A percentile compares a stretch with the other conserved stretches of the same genome.
Conservation (phyloP, 2,329 filamentous ascomycete genomes). For the Talaromyces albobiverticillius region DNA sequence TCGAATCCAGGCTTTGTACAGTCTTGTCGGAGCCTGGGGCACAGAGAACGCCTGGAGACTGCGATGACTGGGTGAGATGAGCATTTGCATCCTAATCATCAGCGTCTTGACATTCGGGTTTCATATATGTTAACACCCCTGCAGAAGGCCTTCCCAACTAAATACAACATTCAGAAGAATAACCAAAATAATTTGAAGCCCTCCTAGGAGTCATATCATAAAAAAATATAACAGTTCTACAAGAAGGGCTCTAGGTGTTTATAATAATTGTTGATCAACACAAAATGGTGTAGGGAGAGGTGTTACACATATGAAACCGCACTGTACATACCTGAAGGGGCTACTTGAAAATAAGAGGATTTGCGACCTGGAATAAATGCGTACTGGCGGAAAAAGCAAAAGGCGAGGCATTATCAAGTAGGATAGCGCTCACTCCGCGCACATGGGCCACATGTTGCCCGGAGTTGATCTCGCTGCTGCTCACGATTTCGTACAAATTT, state of each 20-base stretch:
- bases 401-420: background rate
- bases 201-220: no score
- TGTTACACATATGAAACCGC: no score
- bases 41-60: background rate
- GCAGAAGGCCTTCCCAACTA: no score
- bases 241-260: no score
- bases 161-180: no score
- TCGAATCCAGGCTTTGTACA: background rate
- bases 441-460: slow-evolving; percentile 1
- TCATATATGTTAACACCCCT: no score
- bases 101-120: no score
- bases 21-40: background rate
- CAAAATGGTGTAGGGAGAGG: no score
- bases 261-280: no score
- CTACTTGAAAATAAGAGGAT: background rate
- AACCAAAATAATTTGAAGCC: no score
- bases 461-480: background rate
- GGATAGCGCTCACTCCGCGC: background rate
- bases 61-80: background rate
- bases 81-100: background rate
- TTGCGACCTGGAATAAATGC: background rate
- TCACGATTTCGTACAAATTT: background rate
- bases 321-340: background rate
- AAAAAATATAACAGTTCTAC: no score
- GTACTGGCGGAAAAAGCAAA: background rate